Conservation (phyloP, 495 filamentous ascomycete genomes). For the Darksidea phi region DNA sequence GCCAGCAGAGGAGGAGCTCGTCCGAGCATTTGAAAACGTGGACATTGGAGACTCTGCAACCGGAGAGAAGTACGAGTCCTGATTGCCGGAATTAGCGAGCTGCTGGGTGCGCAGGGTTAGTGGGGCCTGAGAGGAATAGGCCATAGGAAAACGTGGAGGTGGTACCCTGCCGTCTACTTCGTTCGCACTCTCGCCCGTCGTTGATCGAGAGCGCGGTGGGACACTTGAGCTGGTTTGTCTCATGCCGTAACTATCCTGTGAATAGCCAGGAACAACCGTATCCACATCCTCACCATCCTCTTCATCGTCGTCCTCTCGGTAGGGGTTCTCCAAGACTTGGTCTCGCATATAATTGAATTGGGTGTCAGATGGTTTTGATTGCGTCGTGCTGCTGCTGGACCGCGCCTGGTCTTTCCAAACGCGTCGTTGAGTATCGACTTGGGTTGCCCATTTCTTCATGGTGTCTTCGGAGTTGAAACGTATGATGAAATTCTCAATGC, state of each 20-base stretch:
- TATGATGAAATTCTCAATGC: constrained; percentile 95
- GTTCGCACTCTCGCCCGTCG: constrained; percentile 68
- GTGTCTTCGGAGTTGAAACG: constrained; percentile 83
- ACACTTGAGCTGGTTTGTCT: constrained; percentile 67
- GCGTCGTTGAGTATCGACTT: constrained; percentile 60
- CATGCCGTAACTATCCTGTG: constrained; percentile 28
- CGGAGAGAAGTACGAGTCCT: constrained; percentile 88
- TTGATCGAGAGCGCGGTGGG: constrained; percentile 76
- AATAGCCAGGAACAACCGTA: constrained; percentile 43
- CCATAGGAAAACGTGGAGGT: constrained; percentile 67
- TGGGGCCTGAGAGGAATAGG: constrained; percentile 50
- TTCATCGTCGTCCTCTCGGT: constrained; percentile 68
- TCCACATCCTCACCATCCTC: constrained; percentile 51
- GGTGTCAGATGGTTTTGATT: constrained; percentile 59
- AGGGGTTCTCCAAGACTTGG: constrained; percentile 73
- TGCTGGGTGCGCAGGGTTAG: constrained; percentile 74
- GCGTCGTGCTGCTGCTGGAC: constrained; percentile 54
- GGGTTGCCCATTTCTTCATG: constrained; percentile 84
- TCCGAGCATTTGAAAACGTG: constrained; percentile 53
- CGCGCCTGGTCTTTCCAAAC: constrained; percentile 46
- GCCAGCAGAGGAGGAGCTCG: constrained; percentile 66
- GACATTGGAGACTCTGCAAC: constrained; percentile 78
- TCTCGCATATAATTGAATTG: constrained; percentile 79
- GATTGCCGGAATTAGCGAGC: constrained; percentile 48
- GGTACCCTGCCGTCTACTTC: constrained; percentile 52